Conservation (phyloP, 495 filamentous ascomycete species). For the Bacidia gigantensis region DNA sequence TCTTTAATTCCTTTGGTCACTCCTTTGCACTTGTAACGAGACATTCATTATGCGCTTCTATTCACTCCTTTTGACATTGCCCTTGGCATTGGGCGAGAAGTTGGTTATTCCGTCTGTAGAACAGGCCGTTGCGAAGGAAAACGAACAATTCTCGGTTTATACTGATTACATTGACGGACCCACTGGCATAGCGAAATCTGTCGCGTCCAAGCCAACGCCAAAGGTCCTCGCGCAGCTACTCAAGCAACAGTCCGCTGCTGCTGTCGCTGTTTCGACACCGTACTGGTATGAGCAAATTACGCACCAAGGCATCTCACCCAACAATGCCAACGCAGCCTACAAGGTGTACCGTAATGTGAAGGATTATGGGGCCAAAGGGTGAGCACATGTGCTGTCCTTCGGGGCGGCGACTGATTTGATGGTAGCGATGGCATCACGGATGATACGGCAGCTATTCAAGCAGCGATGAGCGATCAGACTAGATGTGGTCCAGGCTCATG, state of each 20-base stretch:
- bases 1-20: background rate
- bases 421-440: constrained; percentile 47
- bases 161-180: background rate
- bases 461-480: constrained; percentile 39
- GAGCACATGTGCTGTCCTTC: background rate
- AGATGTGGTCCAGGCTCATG: constrained; percentile 36
- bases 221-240: background rate
- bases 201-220: background rate
- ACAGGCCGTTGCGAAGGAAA: background rate
- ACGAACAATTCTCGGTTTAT: background rate
- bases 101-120: background rate
- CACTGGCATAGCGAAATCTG: background rate
- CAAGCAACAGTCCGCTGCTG: background rate
- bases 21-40: background rate
- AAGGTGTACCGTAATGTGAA: constrained; percentile 45
- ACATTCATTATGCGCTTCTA: constrained; percentile 1
- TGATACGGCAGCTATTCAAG: constrained; percentile 50
- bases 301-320: constrained; percentile 35
- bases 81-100: background rate
- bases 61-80: background rate
- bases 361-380: constrained; percentile 39
- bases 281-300: constrained; percentile 35
- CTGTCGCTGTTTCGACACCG: background rate
- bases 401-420: background rate
- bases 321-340: constrained; percentile 29